phyloP scores from a whole-genome alignment of 1,139 yeast genomes.

The Kodamaea sp. region DNA sequence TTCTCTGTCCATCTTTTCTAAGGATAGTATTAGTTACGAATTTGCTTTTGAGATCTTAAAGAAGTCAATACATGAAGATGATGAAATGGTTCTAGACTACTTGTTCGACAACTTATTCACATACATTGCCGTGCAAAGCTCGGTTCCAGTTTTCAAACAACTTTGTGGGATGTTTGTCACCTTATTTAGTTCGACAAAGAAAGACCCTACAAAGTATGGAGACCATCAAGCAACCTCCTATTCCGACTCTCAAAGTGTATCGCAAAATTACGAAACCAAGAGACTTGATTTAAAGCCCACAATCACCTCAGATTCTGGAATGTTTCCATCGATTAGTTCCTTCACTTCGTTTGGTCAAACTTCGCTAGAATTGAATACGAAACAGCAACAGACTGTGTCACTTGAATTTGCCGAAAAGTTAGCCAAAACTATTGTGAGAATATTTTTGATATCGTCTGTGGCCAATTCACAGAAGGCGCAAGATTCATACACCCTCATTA shows the following conservation, averaged over 20 bases:
- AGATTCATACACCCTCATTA: slow-evolving; percentile 29
- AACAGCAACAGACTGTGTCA: slow-evolving; percentile 3
- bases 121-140: slow-evolving; percentile 25
- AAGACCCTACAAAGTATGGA: not conserved
- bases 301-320: not conserved
- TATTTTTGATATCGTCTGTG: slow-evolving; percentile 30
- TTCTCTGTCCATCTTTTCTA: slow-evolving; percentile 32
- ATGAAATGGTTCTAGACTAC: slow-evolving; percentile 34
- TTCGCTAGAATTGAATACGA: not conserved
- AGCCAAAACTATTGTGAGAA: slow-evolving; percentile 33
- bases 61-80: slow-evolving; percentile 29
- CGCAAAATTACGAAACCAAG: not conserved
- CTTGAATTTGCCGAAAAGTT: slow-evolving; percentile 22
- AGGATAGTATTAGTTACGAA: slow-evolving; percentile 25
- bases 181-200: not conserved
- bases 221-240: not conserved
- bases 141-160: slow-evolving; percentile 26
- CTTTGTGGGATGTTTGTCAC: slow-evolving; percentile 17
- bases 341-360: slow-evolving; percentile 12
- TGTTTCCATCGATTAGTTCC: slow-evolving; percentile 3
- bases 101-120: slow-evolving; percentile 33
- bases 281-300: not conserved
- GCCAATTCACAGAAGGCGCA: slow-evolving; percentile 30
- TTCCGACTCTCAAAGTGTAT: not conserved
- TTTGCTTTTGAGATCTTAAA: slow-evolving; percentile 31